Conservation (phyloP, 768 basidiomycete genomes). For the Termitomyces sp. region DNA sequence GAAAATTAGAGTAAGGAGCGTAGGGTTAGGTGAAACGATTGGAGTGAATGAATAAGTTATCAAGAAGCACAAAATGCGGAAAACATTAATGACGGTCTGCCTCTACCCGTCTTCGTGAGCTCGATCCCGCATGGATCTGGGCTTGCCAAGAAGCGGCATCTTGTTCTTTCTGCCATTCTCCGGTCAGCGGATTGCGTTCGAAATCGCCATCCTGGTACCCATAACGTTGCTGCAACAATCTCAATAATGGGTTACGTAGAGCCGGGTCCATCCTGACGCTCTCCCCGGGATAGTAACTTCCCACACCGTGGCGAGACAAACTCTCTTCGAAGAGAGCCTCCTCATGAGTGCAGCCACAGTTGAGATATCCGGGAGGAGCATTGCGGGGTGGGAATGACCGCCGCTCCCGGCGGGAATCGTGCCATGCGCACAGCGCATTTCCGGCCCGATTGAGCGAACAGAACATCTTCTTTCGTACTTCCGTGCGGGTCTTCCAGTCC, state of each 20-base stretch:
- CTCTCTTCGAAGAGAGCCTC: constrained; percentile 88
- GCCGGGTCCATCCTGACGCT: constrained; percentile 88
- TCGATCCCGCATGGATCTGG: constrained; percentile 35
- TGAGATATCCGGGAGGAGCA: constrained; percentile 74
- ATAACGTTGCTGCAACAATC: constrained; percentile 68
- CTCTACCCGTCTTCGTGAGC: constrained; percentile 31
- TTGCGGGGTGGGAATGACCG: constrained; percentile 74
- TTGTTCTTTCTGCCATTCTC: constrained; percentile 68
- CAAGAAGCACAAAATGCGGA: not conserved
- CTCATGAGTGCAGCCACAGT: constrained; percentile 83
- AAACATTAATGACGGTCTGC: constrained; percentile 21
- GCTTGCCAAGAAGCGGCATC: constrained; percentile 63
- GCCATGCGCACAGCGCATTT: constrained; percentile 88
- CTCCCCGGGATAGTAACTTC: constrained; percentile 82
- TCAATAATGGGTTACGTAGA: constrained; percentile 74
- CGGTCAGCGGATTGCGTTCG: constrained; percentile 61
- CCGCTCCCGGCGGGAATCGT: constrained; percentile 83
- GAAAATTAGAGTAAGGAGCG: constrained; percentile 17
- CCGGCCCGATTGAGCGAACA: constrained; percentile 86
- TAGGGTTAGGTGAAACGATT: constrained; percentile 6
- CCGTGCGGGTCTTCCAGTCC: constrained; percentile 72
- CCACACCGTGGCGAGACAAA: constrained; percentile 72
- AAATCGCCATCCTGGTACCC: constrained; percentile 85
- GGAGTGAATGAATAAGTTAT: not conserved
- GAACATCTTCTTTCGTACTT: constrained; percentile 64